A percentile compares a stretch with the other conserved stretches of the same genome.
phyloP scores from a whole-genome alignment of 2,329 filamentous ascomycete species.

The Thermoascus crustaceus region DNA sequence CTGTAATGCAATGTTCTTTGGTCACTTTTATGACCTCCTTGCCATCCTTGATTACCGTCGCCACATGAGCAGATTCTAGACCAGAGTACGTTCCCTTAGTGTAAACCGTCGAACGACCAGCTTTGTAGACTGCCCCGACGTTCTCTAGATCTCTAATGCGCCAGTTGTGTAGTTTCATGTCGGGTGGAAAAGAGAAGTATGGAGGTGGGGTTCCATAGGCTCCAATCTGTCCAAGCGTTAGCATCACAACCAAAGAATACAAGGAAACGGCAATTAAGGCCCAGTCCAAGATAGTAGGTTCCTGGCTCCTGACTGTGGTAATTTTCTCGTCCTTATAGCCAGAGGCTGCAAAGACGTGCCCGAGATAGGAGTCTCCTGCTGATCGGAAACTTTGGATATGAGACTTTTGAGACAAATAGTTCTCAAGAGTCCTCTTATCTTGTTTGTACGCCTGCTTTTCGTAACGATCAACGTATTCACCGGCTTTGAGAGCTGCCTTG shows the following conservation, averaged over 20 bases:
- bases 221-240: conserved; percentile 1
- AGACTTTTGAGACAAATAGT: neutral
- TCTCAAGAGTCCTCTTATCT: neutral
- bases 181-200: neutral
- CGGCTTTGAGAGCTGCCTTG: neutral
- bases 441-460: neutral
- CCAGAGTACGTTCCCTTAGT: neutral
- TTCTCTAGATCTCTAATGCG: too few species aligned
- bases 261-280: neutral
- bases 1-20: neutral
- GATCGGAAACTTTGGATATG: neutral
- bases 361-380: neutral
- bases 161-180: neutral
- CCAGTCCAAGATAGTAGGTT: neutral
- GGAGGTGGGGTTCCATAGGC: neutral
- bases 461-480: neutral
- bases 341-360: neutral
- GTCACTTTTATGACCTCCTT: neutral
- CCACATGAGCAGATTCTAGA: neutral
- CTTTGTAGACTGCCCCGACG: neutral
- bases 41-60: neutral
- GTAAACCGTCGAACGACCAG: neutral
- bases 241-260: neutral
- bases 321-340: neutral
- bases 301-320: too few species aligned